A percentile compares a stretch with the other conserved stretches of the same genome.
phyloP scores from a whole-genome alignment of 2,329 filamentous ascomycete genomes.

The Sphaerulina vaccinii region DNA sequence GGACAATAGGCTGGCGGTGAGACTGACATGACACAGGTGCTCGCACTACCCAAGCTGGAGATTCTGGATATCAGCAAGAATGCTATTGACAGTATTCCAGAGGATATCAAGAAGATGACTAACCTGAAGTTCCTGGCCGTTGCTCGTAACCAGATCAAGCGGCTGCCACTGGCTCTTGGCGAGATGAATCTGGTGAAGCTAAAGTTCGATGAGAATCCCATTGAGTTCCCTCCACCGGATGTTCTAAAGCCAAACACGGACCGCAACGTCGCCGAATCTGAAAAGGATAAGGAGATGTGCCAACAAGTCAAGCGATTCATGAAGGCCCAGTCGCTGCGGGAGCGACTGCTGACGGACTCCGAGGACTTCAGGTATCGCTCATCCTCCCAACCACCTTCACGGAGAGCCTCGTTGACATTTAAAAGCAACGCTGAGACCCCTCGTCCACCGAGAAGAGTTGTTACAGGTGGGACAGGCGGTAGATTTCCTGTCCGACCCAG shows the following conservation, averaged over 20 bases:
- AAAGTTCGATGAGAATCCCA: slow-evolving; percentile 84
- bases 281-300: slow-evolving; percentile 60
- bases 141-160: slow-evolving; percentile 80
- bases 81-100: slow-evolving; percentile 72
- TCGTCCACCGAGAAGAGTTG: slow-evolving; percentile 60
- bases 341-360: slow-evolving; percentile 29
- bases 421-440: slow-evolving; percentile 74
- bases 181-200: slow-evolving; percentile 91
- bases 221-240: slow-evolving; percentile 67
- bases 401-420: slow-evolving; percentile 5
- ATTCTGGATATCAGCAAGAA: slow-evolving; percentile 92
- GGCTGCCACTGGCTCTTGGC: slow-evolving; percentile 77
- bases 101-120: slow-evolving; percentile 74
- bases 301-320: slow-evolving; percentile 61
- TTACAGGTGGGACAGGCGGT: slow-evolving; percentile 51
- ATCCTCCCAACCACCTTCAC: not conserved
- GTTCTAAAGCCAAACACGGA: slow-evolving; percentile 35
- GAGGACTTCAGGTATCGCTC: slow-evolving; percentile 30
- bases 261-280: slow-evolving; percentile 52
- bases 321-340: slow-evolving; percentile 43
- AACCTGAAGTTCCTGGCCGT: slow-evolving; percentile 88
- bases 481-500: slow-evolving; percentile 69
- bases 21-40: slow-evolving; percentile 59
- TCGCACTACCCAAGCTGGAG: slow-evolving; percentile 80
- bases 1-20: not conserved